phyloP scores from a whole-genome alignment of 148 eudicot genomes.

The Spergularia bocconei region DNA sequence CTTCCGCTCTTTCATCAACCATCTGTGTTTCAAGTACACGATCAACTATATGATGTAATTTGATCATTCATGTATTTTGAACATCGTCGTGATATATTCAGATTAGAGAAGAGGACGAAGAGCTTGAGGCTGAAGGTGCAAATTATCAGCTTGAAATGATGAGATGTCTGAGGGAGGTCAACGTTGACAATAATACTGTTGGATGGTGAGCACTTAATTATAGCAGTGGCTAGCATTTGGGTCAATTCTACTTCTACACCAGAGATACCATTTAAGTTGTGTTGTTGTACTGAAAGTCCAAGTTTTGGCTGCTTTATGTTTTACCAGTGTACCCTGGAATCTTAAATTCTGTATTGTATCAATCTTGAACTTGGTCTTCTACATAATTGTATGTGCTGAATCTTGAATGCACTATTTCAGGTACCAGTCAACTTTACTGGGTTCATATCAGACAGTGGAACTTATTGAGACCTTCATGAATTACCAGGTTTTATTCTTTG shows the following conservation, averaged over 20 bases:
- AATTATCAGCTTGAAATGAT: conserved; percentile 99
- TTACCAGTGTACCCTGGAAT: background rate
- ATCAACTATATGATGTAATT: background rate
- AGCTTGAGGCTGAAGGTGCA: conserved; percentile 97
- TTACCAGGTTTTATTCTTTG: conserved; percentile 59
- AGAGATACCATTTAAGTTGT: background rate
- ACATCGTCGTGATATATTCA: conserved; percentile 20
- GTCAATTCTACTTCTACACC: background rate
- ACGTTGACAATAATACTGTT: conserved; percentile 97
- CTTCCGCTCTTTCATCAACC: background rate
- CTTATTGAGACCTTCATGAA: conserved; percentile 97
- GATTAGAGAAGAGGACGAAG: conserved; percentile 94
- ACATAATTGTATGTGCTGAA: background rate
- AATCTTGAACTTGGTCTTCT: background rate
- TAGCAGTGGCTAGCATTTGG: background rate
- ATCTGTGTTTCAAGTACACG: background rate
- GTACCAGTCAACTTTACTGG: conserved; percentile 91
- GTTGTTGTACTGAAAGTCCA: background rate
- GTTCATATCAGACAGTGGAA: conserved; percentile 85
- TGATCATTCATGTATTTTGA: background rate
- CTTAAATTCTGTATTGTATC: background rate
- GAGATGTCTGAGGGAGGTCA: conserved; percentile 99
- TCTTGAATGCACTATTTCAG: conserved; percentile 36
- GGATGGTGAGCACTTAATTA: conserved; percentile 70
- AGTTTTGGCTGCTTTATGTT: background rate